A percentile compares a stretch with the other conserved stretches of the same genome.
phyloP scores from a whole-genome alignment of 108 stramenopile genomes.

The Discostella stelligeroides region DNA sequence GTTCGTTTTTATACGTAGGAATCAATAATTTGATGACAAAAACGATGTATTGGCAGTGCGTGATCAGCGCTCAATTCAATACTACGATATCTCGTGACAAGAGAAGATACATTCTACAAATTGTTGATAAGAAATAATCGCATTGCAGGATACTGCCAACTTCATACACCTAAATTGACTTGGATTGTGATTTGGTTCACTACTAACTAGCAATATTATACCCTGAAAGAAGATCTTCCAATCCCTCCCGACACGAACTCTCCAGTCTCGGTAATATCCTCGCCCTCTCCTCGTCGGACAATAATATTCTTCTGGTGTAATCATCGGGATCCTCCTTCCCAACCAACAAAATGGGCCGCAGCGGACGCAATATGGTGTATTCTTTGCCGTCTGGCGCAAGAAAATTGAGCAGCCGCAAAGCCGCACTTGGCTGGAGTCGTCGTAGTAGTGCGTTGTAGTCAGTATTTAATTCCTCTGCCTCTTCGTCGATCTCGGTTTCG shows the following conservation, averaged over 20 bases:
- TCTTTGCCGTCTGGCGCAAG: slow-evolving; percentile 33
- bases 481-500: background rate
- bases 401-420: slow-evolving; percentile 34
- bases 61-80: too few relatives aligned
- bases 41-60: too few relatives aligned
- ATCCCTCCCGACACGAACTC: slow-evolving; percentile 28
- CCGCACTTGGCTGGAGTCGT: slow-evolving; percentile 41
- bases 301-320: slow-evolving; percentile 42
- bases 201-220: slow-evolving; percentile 36
- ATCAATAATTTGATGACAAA: too few relatives aligned
- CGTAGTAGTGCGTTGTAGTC: slow-evolving; percentile 26
- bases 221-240: slow-evolving; percentile 20
- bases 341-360: slow-evolving; percentile 36
- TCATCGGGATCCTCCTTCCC: slow-evolving; percentile 50
- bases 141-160: too few relatives aligned
- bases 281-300: slow-evolving; percentile 36
- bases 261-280: slow-evolving; percentile 38
- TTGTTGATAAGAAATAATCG: too few relatives aligned
- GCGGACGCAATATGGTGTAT: slow-evolving; percentile 32
- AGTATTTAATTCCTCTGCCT: background rate
- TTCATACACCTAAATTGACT: too few relatives aligned
- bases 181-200: too few relatives aligned
- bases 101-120: too few relatives aligned
- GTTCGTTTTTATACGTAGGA: too few relatives aligned
- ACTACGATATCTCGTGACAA: too few relatives aligned